Evolutionary conservation across 2,329 filamentous ascomycete species (phyloP).

Genomic region (Paraphoma sp.): DNA sequence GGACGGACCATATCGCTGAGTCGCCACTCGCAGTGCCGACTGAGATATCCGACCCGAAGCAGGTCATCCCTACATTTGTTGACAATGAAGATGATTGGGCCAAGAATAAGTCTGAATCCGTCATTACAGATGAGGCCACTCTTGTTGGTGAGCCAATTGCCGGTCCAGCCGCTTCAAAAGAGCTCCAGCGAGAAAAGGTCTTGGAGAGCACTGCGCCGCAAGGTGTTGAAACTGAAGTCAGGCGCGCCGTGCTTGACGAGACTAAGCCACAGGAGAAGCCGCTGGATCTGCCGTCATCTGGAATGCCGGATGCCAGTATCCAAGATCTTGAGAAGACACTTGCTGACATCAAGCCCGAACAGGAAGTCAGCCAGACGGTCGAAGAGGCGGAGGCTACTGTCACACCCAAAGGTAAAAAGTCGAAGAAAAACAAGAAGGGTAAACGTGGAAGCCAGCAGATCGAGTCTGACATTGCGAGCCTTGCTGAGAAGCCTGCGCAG

Average conservation of each 20-base stretch:
- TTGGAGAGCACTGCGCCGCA: constrained; percentile 32
- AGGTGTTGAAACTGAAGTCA: constrained; percentile 15
- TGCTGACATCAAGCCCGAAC: not conserved
- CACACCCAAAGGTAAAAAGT: constrained; percentile 35
- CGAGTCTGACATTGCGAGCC: constrained; percentile 14
- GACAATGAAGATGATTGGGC: constrained; percentile 42
- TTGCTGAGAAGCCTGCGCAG: constrained; percentile 8
- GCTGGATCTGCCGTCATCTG: not conserved
- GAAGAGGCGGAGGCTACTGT: constrained; percentile 14
- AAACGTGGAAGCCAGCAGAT: constrained; percentile 29
- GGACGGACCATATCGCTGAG: constrained; percentile 27
- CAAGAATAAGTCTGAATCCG: constrained; percentile 29
- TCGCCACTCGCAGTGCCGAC: constrained; percentile 5
- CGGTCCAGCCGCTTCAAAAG: constrained; percentile 22
- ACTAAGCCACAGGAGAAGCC: not conserved
- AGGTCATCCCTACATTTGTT: constrained; percentile 33
- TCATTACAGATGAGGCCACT: constrained; percentile 39
- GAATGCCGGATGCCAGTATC: not conserved
- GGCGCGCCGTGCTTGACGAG: constrained; percentile 15
- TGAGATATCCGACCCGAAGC: constrained; percentile 10
- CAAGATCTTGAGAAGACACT: constrained; percentile 2
- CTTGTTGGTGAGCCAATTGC: constrained; percentile 36
- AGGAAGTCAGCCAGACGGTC: not conserved
- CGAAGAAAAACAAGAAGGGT: constrained; percentile 41
- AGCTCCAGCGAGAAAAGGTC: constrained; percentile 33